These are phyloP conservation scores for Cyanidiococcus yangmingshanensis DNA, from an alignment of 23 red algal genomes.

Conservation along the genomic window DNA sequence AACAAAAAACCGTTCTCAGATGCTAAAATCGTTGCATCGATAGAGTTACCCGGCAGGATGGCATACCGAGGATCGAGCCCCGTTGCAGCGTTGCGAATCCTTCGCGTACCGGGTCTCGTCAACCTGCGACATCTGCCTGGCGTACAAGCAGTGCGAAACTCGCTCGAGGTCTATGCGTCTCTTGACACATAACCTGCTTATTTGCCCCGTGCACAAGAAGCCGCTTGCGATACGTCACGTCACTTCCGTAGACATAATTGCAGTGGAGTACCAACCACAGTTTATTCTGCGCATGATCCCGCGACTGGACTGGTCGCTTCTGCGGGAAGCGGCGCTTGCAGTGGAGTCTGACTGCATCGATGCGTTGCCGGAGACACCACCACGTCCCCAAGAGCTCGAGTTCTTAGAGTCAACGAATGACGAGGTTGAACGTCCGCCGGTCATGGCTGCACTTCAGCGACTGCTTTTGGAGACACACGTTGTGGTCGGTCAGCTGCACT, in stretches of 20 bases:
- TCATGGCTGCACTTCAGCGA: neutral
- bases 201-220: constrained; percentile 32
- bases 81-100: too few relatives aligned
- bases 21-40: too few relatives aligned
- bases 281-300: constrained; percentile 65
- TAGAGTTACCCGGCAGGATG: too few relatives aligned
- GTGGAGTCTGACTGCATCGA: constrained; percentile 23
- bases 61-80: too few relatives aligned
- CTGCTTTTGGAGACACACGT: constrained; percentile 5
- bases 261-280: constrained; percentile 23
- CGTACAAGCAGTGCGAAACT: too few relatives aligned
- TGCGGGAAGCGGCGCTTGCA: constrained; percentile 37
- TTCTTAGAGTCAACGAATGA: neutral
- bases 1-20: too few relatives aligned
- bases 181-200: constrained; percentile 70
- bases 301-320: constrained; percentile 45
- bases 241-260: constrained; percentile 21
- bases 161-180: constrained; percentile 39
- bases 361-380: neutral
- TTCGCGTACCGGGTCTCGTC: too few relatives aligned
- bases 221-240: constrained; percentile 19
- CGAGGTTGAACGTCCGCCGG: neutral
- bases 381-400: neutral
- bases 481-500: neutral
- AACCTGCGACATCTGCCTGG: too few relatives aligned